Conservation (phyloP, 495 filamentous ascomycete species). For the Thermochaetoides thermophila region DNA sequence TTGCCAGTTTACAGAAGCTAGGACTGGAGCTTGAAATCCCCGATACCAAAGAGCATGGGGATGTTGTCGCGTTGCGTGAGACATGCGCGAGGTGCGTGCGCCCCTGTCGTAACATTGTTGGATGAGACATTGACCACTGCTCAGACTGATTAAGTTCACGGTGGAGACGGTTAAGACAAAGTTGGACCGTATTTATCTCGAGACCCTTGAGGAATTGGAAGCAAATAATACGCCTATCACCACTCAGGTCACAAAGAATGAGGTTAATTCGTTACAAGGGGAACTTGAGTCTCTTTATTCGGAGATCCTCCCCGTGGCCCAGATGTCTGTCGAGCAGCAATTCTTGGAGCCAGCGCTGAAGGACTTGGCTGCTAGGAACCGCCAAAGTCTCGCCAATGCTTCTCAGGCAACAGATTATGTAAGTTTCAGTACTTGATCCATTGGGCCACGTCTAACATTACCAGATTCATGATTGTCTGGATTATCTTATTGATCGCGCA, state of each 20-base stretch:
- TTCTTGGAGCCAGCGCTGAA: constrained; percentile 41
- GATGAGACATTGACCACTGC: constrained; percentile 6
- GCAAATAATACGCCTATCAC: constrained; percentile 9
- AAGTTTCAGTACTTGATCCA: constrained; percentile 2
- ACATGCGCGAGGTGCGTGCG: constrained; percentile 22
- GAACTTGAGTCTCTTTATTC: constrained; percentile 48
- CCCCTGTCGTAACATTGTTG: not conserved
- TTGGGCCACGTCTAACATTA: constrained; percentile 2
- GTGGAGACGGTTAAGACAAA: constrained; percentile 31
- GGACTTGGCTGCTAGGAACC: constrained; percentile 20
- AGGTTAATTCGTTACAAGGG: constrained; percentile 33
- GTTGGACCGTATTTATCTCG: constrained; percentile 33
- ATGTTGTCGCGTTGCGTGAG: constrained; percentile 25
- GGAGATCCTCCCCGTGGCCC: constrained; percentile 46
- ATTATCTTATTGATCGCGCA: constrained; percentile 22
- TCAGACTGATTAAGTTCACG: constrained; percentile 31
- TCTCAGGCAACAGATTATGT: constrained; percentile 28
- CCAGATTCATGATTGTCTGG: constrained; percentile 24
- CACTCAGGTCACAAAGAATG: constrained; percentile 10
- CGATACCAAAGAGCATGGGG: constrained; percentile 21
- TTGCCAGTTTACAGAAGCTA: constrained; percentile 34
- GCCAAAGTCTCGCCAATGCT: constrained; percentile 20
- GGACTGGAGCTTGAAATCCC: constrained; percentile 29
- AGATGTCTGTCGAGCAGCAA: constrained; percentile 47
- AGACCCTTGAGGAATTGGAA: constrained; percentile 17